Evolutionary conservation across 495 filamentous ascomycete genomes (phyloP).

Genomic region (Letharia columbiana): DNA sequence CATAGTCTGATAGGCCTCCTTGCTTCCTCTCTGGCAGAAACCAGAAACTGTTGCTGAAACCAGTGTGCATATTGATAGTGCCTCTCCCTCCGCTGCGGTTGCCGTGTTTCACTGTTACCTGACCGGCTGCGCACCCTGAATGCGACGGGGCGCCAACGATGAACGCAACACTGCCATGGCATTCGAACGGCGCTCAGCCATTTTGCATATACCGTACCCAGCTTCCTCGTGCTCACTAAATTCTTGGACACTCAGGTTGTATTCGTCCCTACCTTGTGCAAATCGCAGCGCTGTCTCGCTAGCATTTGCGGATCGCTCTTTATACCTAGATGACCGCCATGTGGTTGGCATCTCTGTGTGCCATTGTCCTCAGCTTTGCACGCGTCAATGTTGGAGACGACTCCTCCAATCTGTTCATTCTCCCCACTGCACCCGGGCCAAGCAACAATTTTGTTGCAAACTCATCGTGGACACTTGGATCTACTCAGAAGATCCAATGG

Average conservation of each 20-base stretch:
- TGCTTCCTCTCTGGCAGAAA: not conserved
- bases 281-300: not conserved
- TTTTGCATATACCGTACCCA: not conserved
- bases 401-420: not conserved
- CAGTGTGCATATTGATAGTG: not conserved
- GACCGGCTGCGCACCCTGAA: too few species aligned
- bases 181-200: not conserved
- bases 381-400: not conserved
- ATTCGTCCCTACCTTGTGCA: not conserved
- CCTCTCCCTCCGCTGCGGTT: not conserved
- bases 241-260: not conserved
- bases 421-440: not conserved
- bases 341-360: not conserved
- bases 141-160: too few species aligned
- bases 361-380: not conserved
- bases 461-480: conserved; percentile 1
- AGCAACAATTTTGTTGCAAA: not conserved
- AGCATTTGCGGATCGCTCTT: not conserved
- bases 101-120: too few species aligned
- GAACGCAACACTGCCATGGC: not conserved
- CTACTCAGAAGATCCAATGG: conserved; percentile 4
- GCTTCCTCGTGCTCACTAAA: not conserved
- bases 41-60: not conserved
- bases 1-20: too few species aligned
- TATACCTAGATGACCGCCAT: not conserved